A percentile compares a stretch with the other conserved stretches of the same genome.
phyloP scores from a whole-genome alignment of 139 green algal species.

The Spirogloea muscicola region DNA sequence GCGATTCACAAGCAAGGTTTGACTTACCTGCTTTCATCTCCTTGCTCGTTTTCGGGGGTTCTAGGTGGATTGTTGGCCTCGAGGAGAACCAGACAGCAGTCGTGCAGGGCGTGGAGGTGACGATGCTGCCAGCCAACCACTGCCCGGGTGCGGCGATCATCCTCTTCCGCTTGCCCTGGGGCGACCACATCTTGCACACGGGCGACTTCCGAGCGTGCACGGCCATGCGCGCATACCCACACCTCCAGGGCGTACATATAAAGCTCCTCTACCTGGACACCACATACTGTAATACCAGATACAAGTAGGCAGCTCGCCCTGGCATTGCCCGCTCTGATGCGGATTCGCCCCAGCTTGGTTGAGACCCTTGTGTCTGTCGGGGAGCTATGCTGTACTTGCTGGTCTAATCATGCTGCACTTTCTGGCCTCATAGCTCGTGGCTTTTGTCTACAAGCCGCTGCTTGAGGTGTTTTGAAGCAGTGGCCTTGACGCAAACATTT shows the following conservation, averaged over 20 bases:
- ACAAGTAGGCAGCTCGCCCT: conserved; percentile 22
- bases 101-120: conserved; percentile 51
- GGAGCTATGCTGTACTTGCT: too few relatives aligned
- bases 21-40: too few relatives aligned
- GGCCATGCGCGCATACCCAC: conserved; percentile 31
- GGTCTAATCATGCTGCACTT: too few relatives aligned
- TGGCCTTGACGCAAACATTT: too few relatives aligned
- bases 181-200: conserved; percentile 35
- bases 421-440: too few relatives aligned
- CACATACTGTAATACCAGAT: conserved; percentile 49
- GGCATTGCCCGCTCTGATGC: neutral
- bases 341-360: too few relatives aligned
- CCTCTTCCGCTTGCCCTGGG: conserved; percentile 21
- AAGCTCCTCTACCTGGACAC: conserved; percentile 49
- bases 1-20: neutral
- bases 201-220: conserved; percentile 38
- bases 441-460: too few relatives aligned
- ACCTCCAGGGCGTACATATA: neutral
- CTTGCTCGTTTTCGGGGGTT: too few relatives aligned
- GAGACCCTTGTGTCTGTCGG: too few relatives aligned
- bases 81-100: too few relatives aligned
- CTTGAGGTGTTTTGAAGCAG: too few relatives aligned
- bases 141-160: conserved; percentile 51
- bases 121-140: conserved; percentile 48
- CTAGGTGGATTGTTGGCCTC: too few relatives aligned